A percentile compares a stretch with the other conserved stretches of the same genome.
Conservation (phyloP, 495 filamentous ascomycete genomes). For the Lasiosphaeris hirsuta region DNA sequence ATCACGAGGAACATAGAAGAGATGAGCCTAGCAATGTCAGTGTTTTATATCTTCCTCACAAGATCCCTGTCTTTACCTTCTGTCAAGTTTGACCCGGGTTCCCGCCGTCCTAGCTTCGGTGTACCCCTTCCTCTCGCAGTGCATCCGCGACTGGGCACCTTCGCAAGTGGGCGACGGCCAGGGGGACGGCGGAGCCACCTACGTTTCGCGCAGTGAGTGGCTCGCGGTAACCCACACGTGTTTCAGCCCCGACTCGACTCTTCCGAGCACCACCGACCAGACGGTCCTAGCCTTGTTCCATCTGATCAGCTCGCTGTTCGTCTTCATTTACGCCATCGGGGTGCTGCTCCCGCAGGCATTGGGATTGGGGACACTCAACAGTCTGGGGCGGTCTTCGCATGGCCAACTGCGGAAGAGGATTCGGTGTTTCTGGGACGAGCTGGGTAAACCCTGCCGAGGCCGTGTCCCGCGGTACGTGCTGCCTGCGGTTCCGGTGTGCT, state of each 20-base stretch:
- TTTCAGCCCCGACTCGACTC: slow-evolving; percentile 8
- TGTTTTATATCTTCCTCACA: no score
- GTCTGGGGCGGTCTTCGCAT: not conserved
- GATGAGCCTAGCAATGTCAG: no score
- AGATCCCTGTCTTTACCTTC: no score
- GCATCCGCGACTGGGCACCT: slow-evolving; percentile 20
- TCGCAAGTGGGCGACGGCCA: slow-evolving; percentile 12
- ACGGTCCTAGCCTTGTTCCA: not conserved
- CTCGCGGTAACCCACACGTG: not conserved
- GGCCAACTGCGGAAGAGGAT: not conserved
- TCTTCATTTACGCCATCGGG: not conserved
- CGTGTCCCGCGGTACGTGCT: not conserved
- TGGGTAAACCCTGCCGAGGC: no score
- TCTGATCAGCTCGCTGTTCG: not conserved
- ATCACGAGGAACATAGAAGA: no score
- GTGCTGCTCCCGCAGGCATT: not conserved
- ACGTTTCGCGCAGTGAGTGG: slow-evolving; percentile 1
- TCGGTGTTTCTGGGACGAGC: not conserved
- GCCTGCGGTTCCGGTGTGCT: slow-evolving; percentile 8
- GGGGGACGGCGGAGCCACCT: not conserved
- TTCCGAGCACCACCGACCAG: not conserved
- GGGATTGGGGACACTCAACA: no score
- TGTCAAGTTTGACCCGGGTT: no score
- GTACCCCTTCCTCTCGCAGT: slow-evolving; percentile 27
- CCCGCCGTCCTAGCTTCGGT: slow-evolving; percentile 19